A percentile compares a stretch with the other conserved stretches of the same genome.
Conservation (phyloP, 1,139 yeast species). For the Debaryomyces udenii region DNA sequence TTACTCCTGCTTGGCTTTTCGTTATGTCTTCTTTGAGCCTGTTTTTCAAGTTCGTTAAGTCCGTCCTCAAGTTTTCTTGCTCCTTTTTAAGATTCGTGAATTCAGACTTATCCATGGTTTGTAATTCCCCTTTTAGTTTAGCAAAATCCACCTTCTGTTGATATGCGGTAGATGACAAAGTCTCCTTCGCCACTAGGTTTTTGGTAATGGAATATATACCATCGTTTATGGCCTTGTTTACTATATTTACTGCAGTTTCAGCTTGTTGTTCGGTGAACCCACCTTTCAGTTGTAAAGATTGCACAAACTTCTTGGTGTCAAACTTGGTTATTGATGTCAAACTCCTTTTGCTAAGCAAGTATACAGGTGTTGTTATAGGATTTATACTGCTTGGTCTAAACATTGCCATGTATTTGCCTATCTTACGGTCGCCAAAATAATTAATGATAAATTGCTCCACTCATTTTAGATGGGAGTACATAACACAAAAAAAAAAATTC, state of each 20-base stretch:
- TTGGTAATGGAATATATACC: constrained; percentile 77
- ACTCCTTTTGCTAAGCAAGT: constrained; percentile 14
- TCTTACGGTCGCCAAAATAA: background rate
- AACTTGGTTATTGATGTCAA: constrained; percentile 53
- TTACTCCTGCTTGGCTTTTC: constrained; percentile 85
- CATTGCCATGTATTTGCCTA: constrained; percentile 1
- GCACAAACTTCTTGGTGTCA: constrained; percentile 78
- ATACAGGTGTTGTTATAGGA: background rate
- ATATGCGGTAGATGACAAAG: constrained; percentile 79
- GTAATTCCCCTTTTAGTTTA: constrained; percentile 86
- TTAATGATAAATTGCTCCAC: background rate
- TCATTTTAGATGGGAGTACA: background rate
- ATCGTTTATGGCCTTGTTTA: constrained; percentile 77
- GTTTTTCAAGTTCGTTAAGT: constrained; percentile 83
- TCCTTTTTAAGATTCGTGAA: constrained; percentile 81
- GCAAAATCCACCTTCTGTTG: constrained; percentile 97
- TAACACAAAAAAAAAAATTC: constrained; percentile 8
- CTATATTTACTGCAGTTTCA: constrained; percentile 74
- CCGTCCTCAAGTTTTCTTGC: constrained; percentile 82
- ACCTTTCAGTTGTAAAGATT: constrained; percentile 68
- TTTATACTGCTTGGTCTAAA: background rate
- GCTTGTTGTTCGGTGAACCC: constrained; percentile 75
- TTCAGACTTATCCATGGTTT: constrained; percentile 85
- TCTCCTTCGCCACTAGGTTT: constrained; percentile 80
- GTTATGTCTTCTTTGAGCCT: constrained; percentile 89